A percentile compares a stretch with the other conserved stretches of the same genome.
phyloP scores from a whole-genome alignment of 352 stramenopile genomes.

The Pythium brassicae region DNA sequence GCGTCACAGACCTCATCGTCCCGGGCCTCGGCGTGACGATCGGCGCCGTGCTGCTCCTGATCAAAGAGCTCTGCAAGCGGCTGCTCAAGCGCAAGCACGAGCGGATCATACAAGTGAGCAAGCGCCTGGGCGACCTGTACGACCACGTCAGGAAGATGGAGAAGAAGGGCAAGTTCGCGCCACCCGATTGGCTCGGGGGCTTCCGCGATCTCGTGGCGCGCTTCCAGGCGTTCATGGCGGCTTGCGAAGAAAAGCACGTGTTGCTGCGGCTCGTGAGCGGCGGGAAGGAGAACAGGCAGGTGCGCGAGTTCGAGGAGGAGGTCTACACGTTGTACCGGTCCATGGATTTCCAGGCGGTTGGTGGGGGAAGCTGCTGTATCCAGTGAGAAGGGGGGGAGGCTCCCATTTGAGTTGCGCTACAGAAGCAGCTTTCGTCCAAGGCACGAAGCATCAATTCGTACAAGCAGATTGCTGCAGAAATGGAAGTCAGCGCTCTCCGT shows the following conservation, averaged over 20 bases:
- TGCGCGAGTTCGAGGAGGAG: slow-evolving; percentile 13
- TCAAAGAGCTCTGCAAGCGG: slow-evolving; percentile 14
- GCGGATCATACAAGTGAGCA: slow-evolving; percentile 2
- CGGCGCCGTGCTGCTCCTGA: slow-evolving; percentile 4
- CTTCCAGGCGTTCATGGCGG: slow-evolving; percentile 13
- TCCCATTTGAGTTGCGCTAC: too few species aligned
- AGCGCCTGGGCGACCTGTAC: slow-evolving; percentile 11
- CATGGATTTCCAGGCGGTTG: slow-evolving; percentile 12
- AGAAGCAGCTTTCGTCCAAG: not conserved
- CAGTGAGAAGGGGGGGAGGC: slow-evolving; percentile 2
- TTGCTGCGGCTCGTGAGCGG: slow-evolving; percentile 6
- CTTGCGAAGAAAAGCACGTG: slow-evolving; percentile 10
- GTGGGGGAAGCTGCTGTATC: slow-evolving; percentile 6
- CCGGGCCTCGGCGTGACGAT: slow-evolving; percentile 12
- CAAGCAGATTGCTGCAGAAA: slow-evolving; percentile 7
- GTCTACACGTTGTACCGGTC: slow-evolving; percentile 12
- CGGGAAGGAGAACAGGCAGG: slow-evolving; percentile 7
- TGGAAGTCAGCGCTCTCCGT: not conserved
- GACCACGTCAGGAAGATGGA: slow-evolving; percentile 11
- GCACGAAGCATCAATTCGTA: not conserved
- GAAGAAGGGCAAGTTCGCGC: slow-evolving; percentile 3
- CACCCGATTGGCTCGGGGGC: slow-evolving; percentile 7
- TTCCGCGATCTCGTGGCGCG: slow-evolving; percentile 12
- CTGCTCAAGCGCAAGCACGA: slow-evolving; percentile 16
- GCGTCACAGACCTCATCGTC: slow-evolving; percentile 12